Evolutionary conservation across 2,329 filamentous ascomycete species (phyloP).

Genomic region (Akanthomyces dipterigenus): DNA sequence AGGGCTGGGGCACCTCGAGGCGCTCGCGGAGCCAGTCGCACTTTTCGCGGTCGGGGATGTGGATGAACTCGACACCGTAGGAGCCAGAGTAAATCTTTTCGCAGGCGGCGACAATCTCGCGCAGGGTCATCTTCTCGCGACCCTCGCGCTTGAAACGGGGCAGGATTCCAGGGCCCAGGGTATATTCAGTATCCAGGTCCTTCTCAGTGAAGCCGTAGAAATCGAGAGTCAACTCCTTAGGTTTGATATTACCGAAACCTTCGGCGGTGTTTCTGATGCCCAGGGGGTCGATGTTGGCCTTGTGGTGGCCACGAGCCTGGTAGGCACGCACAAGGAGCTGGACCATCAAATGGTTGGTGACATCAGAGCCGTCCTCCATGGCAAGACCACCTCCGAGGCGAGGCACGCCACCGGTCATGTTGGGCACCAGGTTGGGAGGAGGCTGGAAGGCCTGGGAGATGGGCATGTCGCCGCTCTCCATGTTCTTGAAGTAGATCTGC

Average conservation of each 20-base stretch:
- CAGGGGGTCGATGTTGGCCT: conserved; percentile 93
- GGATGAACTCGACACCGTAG: conserved; percentile 98
- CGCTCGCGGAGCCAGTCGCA: conserved; percentile 98
- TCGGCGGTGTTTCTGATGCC: conserved; percentile 73
- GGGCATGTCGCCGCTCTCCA: conserved; percentile 97
- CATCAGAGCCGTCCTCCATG: conserved; percentile 65
- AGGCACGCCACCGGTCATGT: conserved; percentile 70
- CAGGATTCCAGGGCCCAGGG: conserved; percentile 87
- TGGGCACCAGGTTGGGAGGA: conserved; percentile 83
- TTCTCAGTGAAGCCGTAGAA: conserved; percentile 94
- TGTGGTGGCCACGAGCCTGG: conserved; percentile 96
- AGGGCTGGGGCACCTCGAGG: conserved; percentile 86
- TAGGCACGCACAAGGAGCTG: conserved; percentile 96
- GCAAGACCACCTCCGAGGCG: conserved; percentile 64
- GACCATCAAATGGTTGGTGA: conserved; percentile 96
- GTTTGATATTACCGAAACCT: conserved; percentile 78
- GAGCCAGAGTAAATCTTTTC: conserved; percentile 95
- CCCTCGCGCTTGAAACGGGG: conserved; percentile 85
- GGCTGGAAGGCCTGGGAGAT: conserved; percentile 95
- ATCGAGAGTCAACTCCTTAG: conserved; percentile 86
- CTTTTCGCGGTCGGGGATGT: conserved; percentile 94
- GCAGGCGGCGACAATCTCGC: conserved; percentile 88
- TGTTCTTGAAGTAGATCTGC: conserved; percentile 99
- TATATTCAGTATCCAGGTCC: conserved; percentile 88
- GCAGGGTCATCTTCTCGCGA: conserved; percentile 91